A percentile compares a stretch with the other conserved stretches of the same genome.
phyloP scores from a whole-genome alignment of 2,329 filamentous ascomycete genomes.

The Cladosporium sphaerospermum region DNA sequence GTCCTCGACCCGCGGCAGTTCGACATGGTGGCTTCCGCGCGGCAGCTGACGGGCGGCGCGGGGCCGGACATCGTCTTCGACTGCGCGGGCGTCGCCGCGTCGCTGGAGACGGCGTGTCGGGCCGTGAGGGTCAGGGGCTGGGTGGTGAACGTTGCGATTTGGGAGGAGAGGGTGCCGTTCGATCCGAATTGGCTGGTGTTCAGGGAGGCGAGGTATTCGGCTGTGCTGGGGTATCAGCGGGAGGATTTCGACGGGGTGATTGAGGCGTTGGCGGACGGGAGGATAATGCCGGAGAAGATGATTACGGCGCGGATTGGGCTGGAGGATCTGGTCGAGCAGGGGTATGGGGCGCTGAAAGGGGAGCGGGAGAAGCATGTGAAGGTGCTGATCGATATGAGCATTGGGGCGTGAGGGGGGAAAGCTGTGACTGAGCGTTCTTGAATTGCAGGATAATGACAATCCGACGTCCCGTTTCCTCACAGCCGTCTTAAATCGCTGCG shows the following conservation, averaged over 20 bases:
- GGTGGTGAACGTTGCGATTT: constrained; percentile 60
- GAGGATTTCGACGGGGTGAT: constrained; percentile 55
- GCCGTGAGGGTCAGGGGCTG: constrained; percentile 50
- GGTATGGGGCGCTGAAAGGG: constrained; percentile 51
- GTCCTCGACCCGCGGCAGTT: constrained; percentile 49
- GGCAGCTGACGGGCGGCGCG: constrained; percentile 41
- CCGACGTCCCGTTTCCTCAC: too few relatives aligned
- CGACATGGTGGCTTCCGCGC: constrained; percentile 42
- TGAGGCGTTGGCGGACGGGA: constrained; percentile 25
- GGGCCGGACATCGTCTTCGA: constrained; percentile 58
- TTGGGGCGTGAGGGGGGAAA: not conserved
- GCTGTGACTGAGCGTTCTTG: too few relatives aligned
- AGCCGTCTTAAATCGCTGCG: too few relatives aligned
- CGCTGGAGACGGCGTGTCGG: constrained; percentile 38
- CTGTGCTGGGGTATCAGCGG: constrained; percentile 45
- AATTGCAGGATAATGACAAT: too few relatives aligned
- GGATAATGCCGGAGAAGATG: constrained; percentile 50
- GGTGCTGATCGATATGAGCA: constrained; percentile 47
- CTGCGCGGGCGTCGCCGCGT: constrained; percentile 52
- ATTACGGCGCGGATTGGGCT: constrained; percentile 55
- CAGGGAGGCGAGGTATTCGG: constrained; percentile 47
- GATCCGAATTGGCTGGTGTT: constrained; percentile 50
- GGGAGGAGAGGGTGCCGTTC: constrained; percentile 51
- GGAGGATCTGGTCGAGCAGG: constrained; percentile 51
- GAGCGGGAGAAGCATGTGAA: constrained; percentile 60